Base-by-base conservation (phyloP, 1,284 basidiomycete genomes). In the Leccinum variabile region DNA sequence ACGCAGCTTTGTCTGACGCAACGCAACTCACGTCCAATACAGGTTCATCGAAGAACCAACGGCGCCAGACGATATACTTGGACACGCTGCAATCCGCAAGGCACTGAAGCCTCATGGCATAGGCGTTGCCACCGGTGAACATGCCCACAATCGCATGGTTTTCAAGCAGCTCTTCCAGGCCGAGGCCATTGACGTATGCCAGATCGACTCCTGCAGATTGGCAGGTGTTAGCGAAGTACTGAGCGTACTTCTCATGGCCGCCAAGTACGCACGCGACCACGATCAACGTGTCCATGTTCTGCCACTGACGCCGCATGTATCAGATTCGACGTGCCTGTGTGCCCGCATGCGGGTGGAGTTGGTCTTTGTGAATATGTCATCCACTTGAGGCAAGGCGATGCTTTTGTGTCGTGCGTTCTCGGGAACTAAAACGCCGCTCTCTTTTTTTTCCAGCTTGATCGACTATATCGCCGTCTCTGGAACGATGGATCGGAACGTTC, bases 21-120 rank as follows among this genome's bases (percentile, higher is more conserved):
- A 59, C 22, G 35, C 16, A 49, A 59, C 56, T 59, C 30, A 63
- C 35, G n/a, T 56, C 32, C 13, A 50, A 18, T 55, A 37, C 63
- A 92, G 89, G 89, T 97, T 96, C 79, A 97, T 97, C 70, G 95
- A 97, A 74, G 95, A 97, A 75, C 95, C 95, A 0, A 97, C 95
- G 1, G 94, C 95, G 1, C 95, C 92, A 2, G 95, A 97, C 72
- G 95, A 97, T 72, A 87, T 93, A 64, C 83, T 94, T 18, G 91
- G 93, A 1, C 93, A 95, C 67, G 92, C 92, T 41, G 82, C 89
- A 3, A 89, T 94, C 63, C 89, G 93, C 65, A 88, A 85, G 67
- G 91, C 85, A 3, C 82, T 97, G 64, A 90, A 90, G 74, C 91
- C 90, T 11, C 78, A 91, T 72, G 89, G 89, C 2, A 95, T 98